A percentile compares a stretch with the other conserved stretches of the same genome.
Conservation (phyloP, 495 filamentous ascomycete genomes). For the Xylaria cubensis region DNA sequence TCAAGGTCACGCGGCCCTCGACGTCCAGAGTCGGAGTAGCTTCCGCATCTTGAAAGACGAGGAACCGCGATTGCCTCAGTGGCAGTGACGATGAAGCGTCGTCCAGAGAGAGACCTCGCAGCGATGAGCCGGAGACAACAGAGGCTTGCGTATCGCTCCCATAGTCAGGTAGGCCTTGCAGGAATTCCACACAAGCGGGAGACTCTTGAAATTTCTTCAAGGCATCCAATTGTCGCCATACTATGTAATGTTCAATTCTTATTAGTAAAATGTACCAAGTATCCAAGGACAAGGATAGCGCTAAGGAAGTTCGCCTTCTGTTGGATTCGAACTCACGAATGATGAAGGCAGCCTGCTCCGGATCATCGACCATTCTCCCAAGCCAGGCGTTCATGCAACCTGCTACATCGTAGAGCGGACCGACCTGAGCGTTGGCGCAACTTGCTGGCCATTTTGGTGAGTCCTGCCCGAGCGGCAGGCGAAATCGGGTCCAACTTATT, state of each 20-base stretch:
- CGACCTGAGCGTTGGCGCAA: constrained; percentile 29
- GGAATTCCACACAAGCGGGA: constrained; percentile 35
- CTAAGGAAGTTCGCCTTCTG: too few species aligned
- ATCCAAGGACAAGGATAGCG: too few species aligned
- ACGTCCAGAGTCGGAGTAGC: constrained; percentile 10
- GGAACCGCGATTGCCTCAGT: constrained; percentile 19
- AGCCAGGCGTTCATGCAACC: constrained; percentile 26
- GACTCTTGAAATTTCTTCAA: constrained; percentile 36
- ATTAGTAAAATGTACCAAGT: too few species aligned
- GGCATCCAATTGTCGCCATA: constrained; percentile 22
- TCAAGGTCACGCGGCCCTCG: constrained; percentile 30
- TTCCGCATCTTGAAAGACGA: constrained; percentile 20
- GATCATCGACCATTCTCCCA: constrained; percentile 38
- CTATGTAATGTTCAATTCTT: constrained; percentile 11
- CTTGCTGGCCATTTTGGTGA: constrained; percentile 35
- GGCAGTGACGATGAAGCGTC: constrained; percentile 22
- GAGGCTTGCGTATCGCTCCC: constrained; percentile 16
- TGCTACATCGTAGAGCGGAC: constrained; percentile 32
- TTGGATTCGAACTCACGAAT: constrained; percentile 26
- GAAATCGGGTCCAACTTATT: constrained; percentile 39
- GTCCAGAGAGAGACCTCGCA: constrained; percentile 15
- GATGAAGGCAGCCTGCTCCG: constrained; percentile 39
- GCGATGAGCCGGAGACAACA: constrained; percentile 17
- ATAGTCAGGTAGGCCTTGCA: constrained; percentile 32
- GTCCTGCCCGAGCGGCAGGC: constrained; percentile 32